These are phyloP conservation scores for Pseudozyma thailandica DNA, from an alignment of 1,284 basidiomycete genomes.

Conservation along the genomic window DNA sequence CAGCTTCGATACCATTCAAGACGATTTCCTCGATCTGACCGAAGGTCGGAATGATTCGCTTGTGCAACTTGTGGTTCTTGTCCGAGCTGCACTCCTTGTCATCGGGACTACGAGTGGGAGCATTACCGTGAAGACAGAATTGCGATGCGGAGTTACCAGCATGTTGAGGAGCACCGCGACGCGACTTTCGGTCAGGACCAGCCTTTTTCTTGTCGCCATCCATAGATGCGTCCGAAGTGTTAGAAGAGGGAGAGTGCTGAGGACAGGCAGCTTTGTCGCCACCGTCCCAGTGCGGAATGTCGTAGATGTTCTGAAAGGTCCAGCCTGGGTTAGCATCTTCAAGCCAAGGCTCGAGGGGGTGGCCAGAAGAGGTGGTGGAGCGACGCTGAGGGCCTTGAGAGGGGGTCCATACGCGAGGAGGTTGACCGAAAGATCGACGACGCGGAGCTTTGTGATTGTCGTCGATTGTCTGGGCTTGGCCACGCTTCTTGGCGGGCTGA, in stretches of 20 bases:
- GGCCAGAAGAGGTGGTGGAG: conserved; percentile 1
- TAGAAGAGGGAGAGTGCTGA: not conserved
- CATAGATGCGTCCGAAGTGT: not conserved
- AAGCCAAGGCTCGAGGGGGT: conserved; percentile 17
- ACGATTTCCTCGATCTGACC: no score
- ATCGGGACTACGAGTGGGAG: conserved; percentile 6
- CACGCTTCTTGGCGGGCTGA: no score
- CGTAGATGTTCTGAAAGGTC: conserved; percentile 16
- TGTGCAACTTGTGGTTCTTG: no score
- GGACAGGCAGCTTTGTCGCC: conserved; percentile 23
- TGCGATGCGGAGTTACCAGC: not conserved
- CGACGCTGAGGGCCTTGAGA: conserved; percentile 18
- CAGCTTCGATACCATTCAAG: no score
- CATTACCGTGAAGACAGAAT: conserved; percentile 27
- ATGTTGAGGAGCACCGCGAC: not conserved
- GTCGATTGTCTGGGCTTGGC: no score
- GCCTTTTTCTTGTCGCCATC: not conserved
- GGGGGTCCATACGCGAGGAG: conserved; percentile 26
- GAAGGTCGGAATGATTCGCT: no score
- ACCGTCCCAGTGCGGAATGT: conserved; percentile 28
- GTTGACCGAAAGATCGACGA: conserved; percentile 14
- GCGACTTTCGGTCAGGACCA: not conserved
- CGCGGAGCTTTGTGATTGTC: no score
- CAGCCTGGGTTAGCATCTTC: conserved; percentile 19
- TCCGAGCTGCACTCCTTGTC: no score